Base-by-base conservation (phyloP, 352 stramenopile species). In the Phytophthora macrochlamydospora region DNA sequence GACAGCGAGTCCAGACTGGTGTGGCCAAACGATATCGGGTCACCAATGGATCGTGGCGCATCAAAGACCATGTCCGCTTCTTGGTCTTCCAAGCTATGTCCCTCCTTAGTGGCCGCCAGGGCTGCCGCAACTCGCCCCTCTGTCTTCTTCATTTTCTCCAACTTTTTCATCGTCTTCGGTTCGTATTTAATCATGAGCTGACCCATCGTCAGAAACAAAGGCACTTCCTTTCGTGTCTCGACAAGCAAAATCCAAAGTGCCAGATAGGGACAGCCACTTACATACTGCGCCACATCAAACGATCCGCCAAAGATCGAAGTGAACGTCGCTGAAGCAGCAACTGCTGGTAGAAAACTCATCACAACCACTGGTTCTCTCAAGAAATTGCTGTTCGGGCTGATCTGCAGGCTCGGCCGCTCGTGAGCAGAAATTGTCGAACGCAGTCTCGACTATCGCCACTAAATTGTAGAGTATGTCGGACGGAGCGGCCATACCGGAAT, bases 201-300 rank as follows among this genome's bases (percentile, higher is more conserved):
- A 2, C 87, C 87, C 74, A 93, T 81, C 2, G 73, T 73, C 3
- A 82, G 55, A 54, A 92, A 93, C 44, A 94, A 56, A 3, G 79
- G 76, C 4, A 87, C 71, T 62, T 94, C 87, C 64, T 92, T 89
- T 28, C 81, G 78, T n/a, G 85, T 90, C 69, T 94, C 87, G 7
- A 90, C 64, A 24, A 94, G 56, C 28, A 94, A 65, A 38, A 64
- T 65, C 87, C 87, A 94, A 33, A 93, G 59, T 3, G 87, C 72
- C 35, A 94, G 65, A 33, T 77, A 74, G 0, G 87, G 86, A 53
- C 85, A 94, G 0, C 83, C 83, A 11, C 67, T 73, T 1, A 94
- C 79, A 56, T 85, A 92, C 49, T 91, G 81, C 0, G 87, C 70
- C 24, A 80, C 71, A 65, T 94, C 82, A 46, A 69, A 76, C 6